These are phyloP conservation scores for Penicillium sp. DNA, from an alignment of 2,329 filamentous ascomycete genomes.

Conservation along the genomic window DNA sequence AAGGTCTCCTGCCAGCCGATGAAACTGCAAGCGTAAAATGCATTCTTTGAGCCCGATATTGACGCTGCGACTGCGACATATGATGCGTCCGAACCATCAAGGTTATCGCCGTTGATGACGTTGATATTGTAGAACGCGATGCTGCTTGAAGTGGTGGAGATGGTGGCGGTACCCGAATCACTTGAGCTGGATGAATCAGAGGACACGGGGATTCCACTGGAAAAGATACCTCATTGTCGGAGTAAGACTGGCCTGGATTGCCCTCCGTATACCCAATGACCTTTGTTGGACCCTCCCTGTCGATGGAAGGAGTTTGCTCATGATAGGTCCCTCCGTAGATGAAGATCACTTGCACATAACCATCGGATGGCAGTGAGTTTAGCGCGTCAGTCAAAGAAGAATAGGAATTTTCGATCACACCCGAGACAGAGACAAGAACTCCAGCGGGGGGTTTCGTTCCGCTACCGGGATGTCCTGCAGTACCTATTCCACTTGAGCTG, in stretches of 20 bases:
- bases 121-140: slow-evolving; percentile 22
- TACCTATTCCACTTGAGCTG: slow-evolving; percentile 21
- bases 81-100: slow-evolving; percentile 24
- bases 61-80: slow-evolving; percentile 17
- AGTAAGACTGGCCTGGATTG: slow-evolving; percentile 16
- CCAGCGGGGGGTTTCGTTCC: slow-evolving; percentile 43
- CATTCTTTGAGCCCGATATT: slow-evolving; percentile 22
- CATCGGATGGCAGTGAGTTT: slow-evolving; percentile 35
- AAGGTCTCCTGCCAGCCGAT: slow-evolving; percentile 54
- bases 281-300: slow-evolving; percentile 14
- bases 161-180: slow-evolving; percentile 23
- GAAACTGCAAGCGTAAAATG: slow-evolving; percentile 50
- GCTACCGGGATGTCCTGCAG: slow-evolving; percentile 40
- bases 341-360: slow-evolving; percentile 37
- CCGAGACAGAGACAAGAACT: slow-evolving; percentile 44
- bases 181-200: slow-evolving; percentile 18
- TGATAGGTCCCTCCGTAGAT: slow-evolving; percentile 25
- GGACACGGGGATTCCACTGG: slow-evolving; percentile 20
- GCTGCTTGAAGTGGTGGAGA: slow-evolving; percentile 19
- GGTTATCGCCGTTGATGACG: slow-evolving; percentile 25
- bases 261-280: slow-evolving; percentile 18
- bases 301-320: slow-evolving; percentile 22
- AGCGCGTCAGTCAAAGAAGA: slow-evolving; percentile 36
- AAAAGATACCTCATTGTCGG: slow-evolving; percentile 18
- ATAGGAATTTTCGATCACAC: slow-evolving; percentile 27